phyloP scores from a whole-genome alignment of 2,329 filamentous ascomycete species.

The Didymella segeticola region DNA sequence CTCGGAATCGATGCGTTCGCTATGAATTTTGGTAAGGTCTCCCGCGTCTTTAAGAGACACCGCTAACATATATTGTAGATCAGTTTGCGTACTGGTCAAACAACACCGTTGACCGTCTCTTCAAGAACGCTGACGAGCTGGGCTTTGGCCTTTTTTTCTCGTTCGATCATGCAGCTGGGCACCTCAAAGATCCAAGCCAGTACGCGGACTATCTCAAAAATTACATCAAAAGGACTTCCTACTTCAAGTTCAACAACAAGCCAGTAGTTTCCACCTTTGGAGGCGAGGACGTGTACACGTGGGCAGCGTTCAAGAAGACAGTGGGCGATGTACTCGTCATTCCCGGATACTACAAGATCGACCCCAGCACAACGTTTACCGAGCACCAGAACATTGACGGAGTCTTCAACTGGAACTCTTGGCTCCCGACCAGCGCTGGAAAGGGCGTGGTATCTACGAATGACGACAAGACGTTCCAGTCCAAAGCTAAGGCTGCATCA shows the following conservation, averaged over 20 bases:
- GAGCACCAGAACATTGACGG: conserved; percentile 41
- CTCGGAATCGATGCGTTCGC: conserved; percentile 48
- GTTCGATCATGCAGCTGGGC: conserved; percentile 41
- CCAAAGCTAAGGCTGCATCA: conserved; percentile 32
- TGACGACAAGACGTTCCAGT: conserved; percentile 40
- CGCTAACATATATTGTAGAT: not conserved
- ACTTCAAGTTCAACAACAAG: conserved; percentile 37
- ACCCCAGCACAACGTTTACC: conserved; percentile 32
- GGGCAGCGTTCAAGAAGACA: conserved; percentile 31
- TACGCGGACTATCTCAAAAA: conserved; percentile 36
- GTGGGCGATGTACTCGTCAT: conserved; percentile 41
- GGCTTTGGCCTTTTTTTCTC: conserved; percentile 48
- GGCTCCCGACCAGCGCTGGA: conserved; percentile 32
- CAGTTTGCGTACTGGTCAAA: conserved; percentile 34
- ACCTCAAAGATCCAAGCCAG: conserved; percentile 31
- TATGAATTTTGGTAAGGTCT: conserved; percentile 38
- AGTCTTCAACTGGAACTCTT: conserved; percentile 50
- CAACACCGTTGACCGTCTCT: conserved; percentile 37
- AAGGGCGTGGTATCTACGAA: conserved; percentile 34
- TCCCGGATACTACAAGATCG: conserved; percentile 9
- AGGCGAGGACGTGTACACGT: conserved; percentile 31
- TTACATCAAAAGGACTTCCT: conserved; percentile 31
- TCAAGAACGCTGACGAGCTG: conserved; percentile 37
- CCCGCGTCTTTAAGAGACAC: not conserved
- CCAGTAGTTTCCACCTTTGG: conserved; percentile 46